Evolutionary conservation across 2,329 filamentous ascomycete genomes (phyloP).

Genomic region (Xylariaceae sp.): DNA sequence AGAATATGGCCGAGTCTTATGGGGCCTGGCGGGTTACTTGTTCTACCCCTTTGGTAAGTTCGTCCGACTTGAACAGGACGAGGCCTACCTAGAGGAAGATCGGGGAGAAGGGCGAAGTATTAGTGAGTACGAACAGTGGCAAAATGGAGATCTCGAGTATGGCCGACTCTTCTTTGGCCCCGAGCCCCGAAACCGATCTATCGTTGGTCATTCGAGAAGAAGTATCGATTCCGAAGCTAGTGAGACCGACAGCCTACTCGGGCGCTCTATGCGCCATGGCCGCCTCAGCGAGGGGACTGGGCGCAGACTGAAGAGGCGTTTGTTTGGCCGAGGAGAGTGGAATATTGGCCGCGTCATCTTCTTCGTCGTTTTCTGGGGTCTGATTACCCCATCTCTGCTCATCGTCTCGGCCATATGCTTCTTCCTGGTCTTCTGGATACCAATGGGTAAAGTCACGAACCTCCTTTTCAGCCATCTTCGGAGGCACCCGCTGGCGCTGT

Average conservation of each 20-base stretch:
- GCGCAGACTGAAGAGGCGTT: constrained; percentile 63
- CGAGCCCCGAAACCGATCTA: constrained; percentile 60
- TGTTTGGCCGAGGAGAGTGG: constrained; percentile 96
- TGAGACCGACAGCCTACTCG: constrained; percentile 86
- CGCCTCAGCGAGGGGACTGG: constrained; percentile 33
- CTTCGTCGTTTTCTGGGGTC: constrained; percentile 91
- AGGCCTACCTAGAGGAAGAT: constrained; percentile 90
- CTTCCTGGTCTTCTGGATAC: constrained; percentile 96
- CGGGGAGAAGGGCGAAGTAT: constrained; percentile 94
- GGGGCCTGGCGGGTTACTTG: constrained; percentile 78
- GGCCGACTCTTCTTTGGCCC: constrained; percentile 95
- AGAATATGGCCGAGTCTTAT: constrained; percentile 80
- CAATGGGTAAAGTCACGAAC: constrained; percentile 93
- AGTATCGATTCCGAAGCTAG: constrained; percentile 80
- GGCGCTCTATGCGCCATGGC: constrained; percentile 51
- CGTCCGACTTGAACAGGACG: constrained; percentile 87
- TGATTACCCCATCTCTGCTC: constrained; percentile 81
- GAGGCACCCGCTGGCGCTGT: constrained; percentile 84
- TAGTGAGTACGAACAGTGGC: constrained; percentile 98
- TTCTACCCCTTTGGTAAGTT: constrained; percentile 98
- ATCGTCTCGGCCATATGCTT: constrained; percentile 85
- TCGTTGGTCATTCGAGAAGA: constrained; percentile 78
- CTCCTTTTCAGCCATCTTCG: constrained; percentile 87
- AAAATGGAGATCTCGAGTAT: constrained; percentile 93
- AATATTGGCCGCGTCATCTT: constrained; percentile 91